Percentiles rank a stretch among this genome's conserved stretches.
phyloP scores from a whole-genome alignment of 495 filamentous ascomycete species.

The Immersiella caudata region DNA sequence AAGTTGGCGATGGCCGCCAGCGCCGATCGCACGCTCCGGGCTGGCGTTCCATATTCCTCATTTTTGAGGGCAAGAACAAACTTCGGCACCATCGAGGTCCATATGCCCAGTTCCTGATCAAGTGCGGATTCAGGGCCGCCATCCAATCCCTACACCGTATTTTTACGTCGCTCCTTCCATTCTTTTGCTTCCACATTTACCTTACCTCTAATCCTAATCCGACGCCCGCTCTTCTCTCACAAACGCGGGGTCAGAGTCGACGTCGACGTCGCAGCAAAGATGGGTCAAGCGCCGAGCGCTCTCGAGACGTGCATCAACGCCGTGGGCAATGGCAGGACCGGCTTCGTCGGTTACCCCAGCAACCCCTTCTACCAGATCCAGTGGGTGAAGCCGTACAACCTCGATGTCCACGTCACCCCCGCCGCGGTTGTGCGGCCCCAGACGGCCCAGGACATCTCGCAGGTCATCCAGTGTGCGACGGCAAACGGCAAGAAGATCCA shows the following conservation, averaged over 20 bases:
- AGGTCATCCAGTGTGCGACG: conserved; percentile 61
- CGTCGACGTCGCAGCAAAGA: conserved; percentile 8
- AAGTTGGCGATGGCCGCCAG: background rate
- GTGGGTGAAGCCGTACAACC: conserved; percentile 63
- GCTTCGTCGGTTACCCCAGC: conserved; percentile 47
- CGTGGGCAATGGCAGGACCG: conserved; percentile 44
- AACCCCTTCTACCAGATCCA: conserved; percentile 43
- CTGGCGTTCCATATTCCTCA: background rate
- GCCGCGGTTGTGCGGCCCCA: conserved; percentile 64
- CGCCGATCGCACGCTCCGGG: background rate
- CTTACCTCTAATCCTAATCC: background rate
- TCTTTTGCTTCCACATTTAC: background rate
- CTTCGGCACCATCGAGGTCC: background rate
- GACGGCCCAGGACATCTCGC: conserved; percentile 59
- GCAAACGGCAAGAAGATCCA: conserved; percentile 62
- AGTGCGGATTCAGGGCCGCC: background rate
- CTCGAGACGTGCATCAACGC: conserved; percentile 45
- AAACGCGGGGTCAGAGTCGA: no score
- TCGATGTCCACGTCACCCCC: conserved; percentile 62
- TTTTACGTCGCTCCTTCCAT: background rate
- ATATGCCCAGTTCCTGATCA: background rate
- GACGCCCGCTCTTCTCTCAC: background rate
- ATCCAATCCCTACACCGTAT: background rate
- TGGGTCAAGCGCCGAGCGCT: conserved; percentile 35
- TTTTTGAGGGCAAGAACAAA: background rate